Evolutionary conservation across 106 monocot species (phyloP), one percentile per base, ranked within the genome.

Genomic region (Cymbidium sinense): DNA sequence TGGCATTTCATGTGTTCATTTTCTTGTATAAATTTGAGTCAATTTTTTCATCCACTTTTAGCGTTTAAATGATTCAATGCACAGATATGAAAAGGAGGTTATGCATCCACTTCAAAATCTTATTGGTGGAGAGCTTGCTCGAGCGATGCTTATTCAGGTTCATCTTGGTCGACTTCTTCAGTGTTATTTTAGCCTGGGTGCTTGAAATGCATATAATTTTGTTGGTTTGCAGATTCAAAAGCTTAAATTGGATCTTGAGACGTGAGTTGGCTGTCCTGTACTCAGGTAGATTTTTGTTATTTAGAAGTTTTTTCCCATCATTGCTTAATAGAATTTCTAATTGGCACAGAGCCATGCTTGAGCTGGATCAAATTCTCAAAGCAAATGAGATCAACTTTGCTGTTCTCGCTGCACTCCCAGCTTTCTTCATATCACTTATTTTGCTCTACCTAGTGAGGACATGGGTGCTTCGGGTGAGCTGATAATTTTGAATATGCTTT

Each of bases 381-480:
- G 99, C 99, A 85, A 99, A 99, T 89, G 92, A 95, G 82, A 99
- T 99, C 74, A 99, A 99, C 58, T 99, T 99, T 92, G 99, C 99
- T 39, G 78, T 94, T 89, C 99, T 99, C 73, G 99, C 99, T 84
- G 94, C 99, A 67, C 85, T 99, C 74, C 99, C 99, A 37, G 99
- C 99, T 30, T 99, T 92, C 80, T 90, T 90, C 71, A 77, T 99
- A 82, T 94, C 92, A 6, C 64, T 95, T 44, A 54, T 90, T 69
- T 75, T 95, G 77, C 86, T 95, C 61, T 80, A 86, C 84, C 54
- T 95, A 51, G 84, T 80, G 21, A 81, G 99, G 69, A 75, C 92
- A 85, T 96, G 91, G 93, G n/a, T 89, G 70, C 62, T 73, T 36
- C 89, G 87, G 86, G 93, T 93, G 70, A 79, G 80, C 23, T 61